Base-by-base conservation (phyloP, 2,329 filamentous ascomycete genomes). In the Exophiala mesophila region DNA sequence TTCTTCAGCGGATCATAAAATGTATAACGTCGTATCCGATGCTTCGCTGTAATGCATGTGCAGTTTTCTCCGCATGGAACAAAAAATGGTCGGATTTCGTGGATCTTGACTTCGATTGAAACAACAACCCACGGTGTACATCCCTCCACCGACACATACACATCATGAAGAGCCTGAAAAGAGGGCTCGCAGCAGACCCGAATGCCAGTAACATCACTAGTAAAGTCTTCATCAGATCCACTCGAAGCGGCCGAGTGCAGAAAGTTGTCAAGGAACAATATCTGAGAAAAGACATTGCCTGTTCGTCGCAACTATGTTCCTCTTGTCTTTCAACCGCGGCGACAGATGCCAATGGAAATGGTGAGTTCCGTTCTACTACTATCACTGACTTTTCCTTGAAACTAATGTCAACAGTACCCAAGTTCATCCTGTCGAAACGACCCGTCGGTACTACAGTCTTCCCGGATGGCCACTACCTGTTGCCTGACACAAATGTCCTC, bases 201-300 rank as follows among this genome's bases (percentile, higher is more conserved):
- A 66, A 70, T 42, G 75, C 81, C 20, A 73, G 82, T 34, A 94
- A 85, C 60, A 83, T 97, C 53, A 90, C 88, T 21, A 96, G 85
- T 77, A 98, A 97, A 70, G 81, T 94, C 57, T 98, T 94, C 62
- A 86, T 98, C 52, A 80, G 92, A 47, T 96, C 92, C 18, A 94
- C 90, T 35, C 89, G 87, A 67, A 92, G 82, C 65, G 92, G 92
- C 66, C 96, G 96, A 71, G 90, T 97, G 47, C 92, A 97, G 66
- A 98, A 98, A 74, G 94, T 98, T 60, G 92, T 98, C 54, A 82
- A 89, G 59, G 92, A 98, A 71, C 77, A 97, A 51, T 98, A 98
- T 67, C 75, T 98, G 49, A 81, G 92, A 64, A 86, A 90, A 68
- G 92, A 98, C 64, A 97, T 98, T 59, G 90, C 92, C 36, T 98